phyloP scores from a whole-genome alignment of 1,284 basidiomycete species.

The Kalmanozyma brasiliensis region DNA sequence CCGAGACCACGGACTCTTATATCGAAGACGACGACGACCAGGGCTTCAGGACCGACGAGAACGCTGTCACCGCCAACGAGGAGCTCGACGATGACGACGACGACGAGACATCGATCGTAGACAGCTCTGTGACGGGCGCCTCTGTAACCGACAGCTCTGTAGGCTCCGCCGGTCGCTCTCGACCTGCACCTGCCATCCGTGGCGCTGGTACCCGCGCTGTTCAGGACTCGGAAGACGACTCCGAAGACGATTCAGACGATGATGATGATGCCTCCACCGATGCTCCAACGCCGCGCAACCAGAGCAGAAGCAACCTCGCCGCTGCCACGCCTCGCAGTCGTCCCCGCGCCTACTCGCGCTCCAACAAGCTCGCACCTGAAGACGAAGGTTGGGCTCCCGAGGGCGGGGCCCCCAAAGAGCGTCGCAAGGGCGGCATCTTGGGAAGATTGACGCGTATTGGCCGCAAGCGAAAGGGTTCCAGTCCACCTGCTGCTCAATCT shows the following conservation, averaged over 20 bases:
- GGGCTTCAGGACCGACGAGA: conserved; percentile 46
- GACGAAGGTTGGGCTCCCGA: conserved; percentile 42
- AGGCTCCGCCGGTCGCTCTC: conserved; percentile 13
- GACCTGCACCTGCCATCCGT: conserved; percentile 24
- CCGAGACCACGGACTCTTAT: conserved; percentile 41
- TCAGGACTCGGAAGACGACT: conserved; percentile 30
- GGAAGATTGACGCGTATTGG: conserved; percentile 43
- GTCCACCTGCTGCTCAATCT: conserved; percentile 1
- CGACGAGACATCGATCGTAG: conserved; percentile 24
- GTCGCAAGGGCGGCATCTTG: conserved; percentile 47
- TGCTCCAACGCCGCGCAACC: conserved; percentile 32
- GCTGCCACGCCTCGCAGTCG: conserved; percentile 24
- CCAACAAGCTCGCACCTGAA: conserved; percentile 47
- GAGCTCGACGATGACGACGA: conserved; percentile 35
- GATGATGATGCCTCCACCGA: conserved; percentile 9
- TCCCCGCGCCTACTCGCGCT: conserved; percentile 38
- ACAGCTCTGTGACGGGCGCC: too few relatives aligned
- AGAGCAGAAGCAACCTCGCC: conserved; percentile 33
- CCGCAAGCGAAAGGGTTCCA: conserved; percentile 19
- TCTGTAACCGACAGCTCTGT: conserved; percentile 16
- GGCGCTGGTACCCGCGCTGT: conserved; percentile 16
- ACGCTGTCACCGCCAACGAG: conserved; percentile 40
- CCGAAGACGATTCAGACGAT: conserved; percentile 36
- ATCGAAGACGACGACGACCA: conserved; percentile 44
- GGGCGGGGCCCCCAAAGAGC: conserved; percentile 21